Percentiles rank a stretch among this genome's conserved stretches.
Evolutionary conservation across 2,329 filamentous ascomycete species (phyloP).

Genomic region (Trichoderma breve): DNA sequence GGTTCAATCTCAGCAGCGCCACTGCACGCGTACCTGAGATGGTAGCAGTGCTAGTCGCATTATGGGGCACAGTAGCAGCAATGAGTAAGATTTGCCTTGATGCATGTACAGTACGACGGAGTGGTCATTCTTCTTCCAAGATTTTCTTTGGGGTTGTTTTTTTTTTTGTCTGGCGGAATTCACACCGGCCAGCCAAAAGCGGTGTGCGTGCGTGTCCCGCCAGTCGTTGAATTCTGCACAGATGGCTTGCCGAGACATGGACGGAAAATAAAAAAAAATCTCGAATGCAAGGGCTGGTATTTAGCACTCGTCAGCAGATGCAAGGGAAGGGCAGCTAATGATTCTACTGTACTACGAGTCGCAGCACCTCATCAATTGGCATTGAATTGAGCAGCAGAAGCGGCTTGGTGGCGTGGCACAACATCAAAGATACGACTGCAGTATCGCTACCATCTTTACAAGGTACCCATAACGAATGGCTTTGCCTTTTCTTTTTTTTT

Average conservation of each 20-base stretch:
- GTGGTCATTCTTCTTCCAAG: not conserved
- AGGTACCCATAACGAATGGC: not conserved
- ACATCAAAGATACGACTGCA: not conserved
- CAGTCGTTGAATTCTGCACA: not conserved
- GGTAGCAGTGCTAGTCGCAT: constrained; percentile 4
- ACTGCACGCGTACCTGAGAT: constrained; percentile 1
- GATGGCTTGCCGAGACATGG: not conserved
- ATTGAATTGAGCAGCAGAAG: not conserved
- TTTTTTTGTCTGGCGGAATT: not conserved
- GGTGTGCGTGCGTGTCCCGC: not conserved
- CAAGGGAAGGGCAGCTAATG: not conserved
- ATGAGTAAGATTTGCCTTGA: not conserved
- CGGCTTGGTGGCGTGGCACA: not conserved
- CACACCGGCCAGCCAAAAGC: not conserved
- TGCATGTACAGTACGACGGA: not conserved
- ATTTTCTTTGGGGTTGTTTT: not conserved
- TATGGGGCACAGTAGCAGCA: not conserved
- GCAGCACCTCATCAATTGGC: not conserved
- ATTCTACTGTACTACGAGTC: not conserved
- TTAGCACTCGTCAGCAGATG: constrained; percentile 15
- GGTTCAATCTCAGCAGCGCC: constrained; percentile 16
- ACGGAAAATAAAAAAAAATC: not conserved
- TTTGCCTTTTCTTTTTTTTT: no score
- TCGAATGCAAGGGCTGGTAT: not conserved
- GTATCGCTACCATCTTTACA: not conserved